Conservation (phyloP, 768 basidiomycete genomes). For the Multifurca ochricompacta region DNA sequence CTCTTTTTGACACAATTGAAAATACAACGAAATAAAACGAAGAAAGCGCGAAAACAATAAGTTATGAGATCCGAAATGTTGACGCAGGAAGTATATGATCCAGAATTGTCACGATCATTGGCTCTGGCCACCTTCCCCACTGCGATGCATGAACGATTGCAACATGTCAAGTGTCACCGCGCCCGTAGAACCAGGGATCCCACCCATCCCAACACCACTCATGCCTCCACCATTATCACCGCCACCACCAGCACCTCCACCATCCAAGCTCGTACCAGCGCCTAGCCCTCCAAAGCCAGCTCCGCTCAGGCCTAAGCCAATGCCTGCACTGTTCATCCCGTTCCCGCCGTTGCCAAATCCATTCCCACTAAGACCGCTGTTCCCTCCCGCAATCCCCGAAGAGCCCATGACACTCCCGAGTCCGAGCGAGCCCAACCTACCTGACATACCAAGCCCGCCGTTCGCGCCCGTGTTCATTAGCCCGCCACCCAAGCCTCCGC, state of each 20-base stretch:
- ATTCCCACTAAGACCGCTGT: not conserved
- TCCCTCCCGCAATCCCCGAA: not conserved
- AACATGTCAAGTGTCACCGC: constrained; percentile 14
- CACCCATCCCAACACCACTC: constrained; percentile 1
- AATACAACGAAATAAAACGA: no score
- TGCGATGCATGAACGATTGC: constrained; percentile 19
- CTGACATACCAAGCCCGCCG: constrained; percentile 4
- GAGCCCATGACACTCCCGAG: not conserved
- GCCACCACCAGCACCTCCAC: not conserved
- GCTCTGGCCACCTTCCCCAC: constrained; percentile 14
- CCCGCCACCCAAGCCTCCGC: constrained; percentile 1
- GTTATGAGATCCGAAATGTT: not conserved
- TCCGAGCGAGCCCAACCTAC: not conserved
- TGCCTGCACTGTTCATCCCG: not conserved
- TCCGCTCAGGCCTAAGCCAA: constrained; percentile 2
- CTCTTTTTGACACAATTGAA: no score
- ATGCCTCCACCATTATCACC: not conserved
- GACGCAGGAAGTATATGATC: not conserved
- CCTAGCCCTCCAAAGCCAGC: constrained; percentile 1
- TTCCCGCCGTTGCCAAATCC: constrained; percentile 1
- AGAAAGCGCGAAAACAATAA: not conserved
- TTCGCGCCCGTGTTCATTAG: constrained; percentile 4
- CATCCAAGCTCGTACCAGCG: not conserved
- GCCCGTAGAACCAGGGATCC: not conserved
- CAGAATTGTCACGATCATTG: no score